These are phyloP conservation scores for Vitrella brassicaformis DNA, from an alignment of 73 alveolate genomes.

Conservation along the genomic window DNA sequence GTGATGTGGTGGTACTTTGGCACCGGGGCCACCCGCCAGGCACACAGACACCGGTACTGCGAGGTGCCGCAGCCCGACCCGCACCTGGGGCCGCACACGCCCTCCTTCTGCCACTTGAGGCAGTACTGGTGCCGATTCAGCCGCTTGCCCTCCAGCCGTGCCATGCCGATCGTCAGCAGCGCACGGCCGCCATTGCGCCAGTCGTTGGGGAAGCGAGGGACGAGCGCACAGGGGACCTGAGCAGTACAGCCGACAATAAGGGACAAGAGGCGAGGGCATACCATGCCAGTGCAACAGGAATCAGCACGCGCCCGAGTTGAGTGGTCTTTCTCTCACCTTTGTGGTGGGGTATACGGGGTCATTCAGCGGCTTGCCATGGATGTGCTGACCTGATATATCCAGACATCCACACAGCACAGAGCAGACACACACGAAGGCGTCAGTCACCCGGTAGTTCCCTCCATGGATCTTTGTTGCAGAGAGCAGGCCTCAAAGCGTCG, in stretches of 20 bases:
- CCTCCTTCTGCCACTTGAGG: neutral
- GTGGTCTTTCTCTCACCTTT: neutral
- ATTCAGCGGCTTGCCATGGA: constrained; percentile 22
- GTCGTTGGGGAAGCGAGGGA: neutral
- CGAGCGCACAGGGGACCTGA: neutral
- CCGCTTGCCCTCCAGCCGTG: constrained; percentile 3
- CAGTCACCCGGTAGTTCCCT: neutral
- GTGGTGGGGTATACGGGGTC: constrained; percentile 21
- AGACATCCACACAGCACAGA: constrained; percentile 3
- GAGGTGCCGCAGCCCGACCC: neutral
- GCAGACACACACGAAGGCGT: neutral
- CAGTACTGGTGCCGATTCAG: neutral
- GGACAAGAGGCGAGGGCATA: neutral
- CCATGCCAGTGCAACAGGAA: neutral
- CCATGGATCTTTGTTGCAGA: too few species aligned
- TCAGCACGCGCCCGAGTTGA: too few species aligned
- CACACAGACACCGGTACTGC: neutral
- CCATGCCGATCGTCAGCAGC: constrained; percentile 21
- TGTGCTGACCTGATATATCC: constrained; percentile 14
- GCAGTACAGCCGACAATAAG: neutral
- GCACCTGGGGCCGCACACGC: neutral
- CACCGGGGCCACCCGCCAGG: neutral
- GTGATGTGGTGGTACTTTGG: constrained; percentile 1
- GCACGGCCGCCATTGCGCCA: constrained; percentile 35
- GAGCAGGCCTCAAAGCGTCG: too few species aligned